Evolutionary conservation across 2,329 filamentous ascomycete genomes (phyloP), one percentile per base, ranked within the genome.

Genomic region (Zalaria obscura): DNA sequence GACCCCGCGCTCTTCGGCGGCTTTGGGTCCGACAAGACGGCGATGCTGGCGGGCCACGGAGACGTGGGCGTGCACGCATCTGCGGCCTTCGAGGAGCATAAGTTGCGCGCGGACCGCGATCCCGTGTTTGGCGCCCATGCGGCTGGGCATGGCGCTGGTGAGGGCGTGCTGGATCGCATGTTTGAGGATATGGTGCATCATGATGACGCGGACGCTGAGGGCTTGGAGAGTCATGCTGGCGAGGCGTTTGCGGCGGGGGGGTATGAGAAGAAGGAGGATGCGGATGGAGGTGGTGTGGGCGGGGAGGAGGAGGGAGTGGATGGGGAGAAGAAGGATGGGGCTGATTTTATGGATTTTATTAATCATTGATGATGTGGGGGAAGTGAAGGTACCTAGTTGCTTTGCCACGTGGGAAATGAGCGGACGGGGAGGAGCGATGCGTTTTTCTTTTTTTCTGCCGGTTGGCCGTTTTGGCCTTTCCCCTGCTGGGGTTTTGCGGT

Each of bases 181-280:
- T 61, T 61, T 46, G 55, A 53, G 5, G 58, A 61, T 34, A 50
- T 61, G 35, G 55, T 60, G 7, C 51, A 56, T 35, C 50, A 55
- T 27, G 54, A 55, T 10, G 52, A 56, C 18, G 48, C 45, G 3
- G 36, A 44, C 11, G 40, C 43, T 4, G 36, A 36, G 6, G 43
- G 39, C 18, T 38, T 39, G 25, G 40, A 40, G 18, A 31, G 36
- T 25, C 38, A 42, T 8, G 43, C 40, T 5, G 40, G 43, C 7
- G 40, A 42, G 28, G 44, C 44, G 4, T 42, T 40, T 25, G 40
- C 40, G 7, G 44, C 40, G 7, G 34, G 33, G 7, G 44, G 37
- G 27, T 34, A 42, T n/a, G 32, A 11, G 33, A 34, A 36, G 7
- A 37, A 29, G 11, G 36, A 42, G 31, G 40, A 44, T 5, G 36